Base-by-base conservation (phyloP, 2,329 filamentous ascomycete genomes). In the Fusarium sp. region DNA sequence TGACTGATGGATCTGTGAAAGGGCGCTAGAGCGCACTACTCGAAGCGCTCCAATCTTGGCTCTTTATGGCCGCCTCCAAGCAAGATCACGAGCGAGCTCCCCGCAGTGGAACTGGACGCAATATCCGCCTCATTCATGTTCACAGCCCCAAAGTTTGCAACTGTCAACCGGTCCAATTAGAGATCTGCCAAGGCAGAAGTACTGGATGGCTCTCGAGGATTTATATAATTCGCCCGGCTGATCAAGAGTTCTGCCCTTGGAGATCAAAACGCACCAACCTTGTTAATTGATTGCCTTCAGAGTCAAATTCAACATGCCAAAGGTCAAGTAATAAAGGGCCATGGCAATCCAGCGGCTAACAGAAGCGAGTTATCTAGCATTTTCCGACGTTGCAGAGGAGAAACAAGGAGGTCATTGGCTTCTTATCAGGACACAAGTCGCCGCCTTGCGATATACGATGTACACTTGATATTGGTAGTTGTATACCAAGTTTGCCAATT, bases 221-320 rank as follows among this genome's bases (percentile, higher is more conserved):
- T 5, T 45, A 8, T 45, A 14, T 24, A 6, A 35, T 51, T 32
- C 24, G 22, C 48, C 12, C 48, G 17, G 11, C 17, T 5, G 8
- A 8, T 20, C 17, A 35, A 24, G 6, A 24, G 7, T 13, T 13
- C 12, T 45, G 24, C 18, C 7, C n/a, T 12, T 44, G 6, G 15
- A 1, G n/a, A 6, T 18, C 7, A 18, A 45, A 28, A 10, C 3
- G 26, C 12, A 26, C 8, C 24, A 20, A 9, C 8, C 5, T 28
- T 28, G 12, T 8, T 47, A 4, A 47, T 12, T 8, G 42, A 24
- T 24, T 18, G 10, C 13, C 30, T 30, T 13, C 12, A 30, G 30
- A 1, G 30, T 30, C 30, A 30, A 32, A 20, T 20, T 8, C 41
- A 24, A 12, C 2, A 11, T 24, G 2, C n/a, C 1, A 0, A 0